A percentile compares a stretch with the other conserved stretches of the same genome.
Conservation (phyloP, 2,329 filamentous ascomycete species). For the Tolypocladium pustulatum region DNA sequence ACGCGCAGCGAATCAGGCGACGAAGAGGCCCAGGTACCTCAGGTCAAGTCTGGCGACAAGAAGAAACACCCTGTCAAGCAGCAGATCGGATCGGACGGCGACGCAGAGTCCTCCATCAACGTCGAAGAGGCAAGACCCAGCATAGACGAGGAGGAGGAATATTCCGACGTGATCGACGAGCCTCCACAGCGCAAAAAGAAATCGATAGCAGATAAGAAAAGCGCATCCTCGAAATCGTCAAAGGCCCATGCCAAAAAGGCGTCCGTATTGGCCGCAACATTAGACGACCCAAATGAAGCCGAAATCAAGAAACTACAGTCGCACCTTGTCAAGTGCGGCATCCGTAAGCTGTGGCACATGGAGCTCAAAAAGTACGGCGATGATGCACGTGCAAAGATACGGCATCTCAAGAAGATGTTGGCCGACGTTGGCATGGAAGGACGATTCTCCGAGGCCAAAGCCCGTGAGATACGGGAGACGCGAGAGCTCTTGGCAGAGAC, state of each 20-base stretch:
- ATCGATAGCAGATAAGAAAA: constrained; percentile 16
- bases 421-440: constrained; percentile 79
- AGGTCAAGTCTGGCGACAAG: constrained; percentile 2
- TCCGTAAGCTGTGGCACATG: constrained; percentile 83
- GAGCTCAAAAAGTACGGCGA: constrained; percentile 68
- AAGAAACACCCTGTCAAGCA: constrained; percentile 5
- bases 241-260: constrained; percentile 21
- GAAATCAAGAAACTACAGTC: constrained; percentile 84
- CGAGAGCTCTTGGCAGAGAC: constrained; percentile 78
- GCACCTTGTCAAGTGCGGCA: constrained; percentile 80
- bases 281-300: constrained; percentile 52
- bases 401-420: constrained; percentile 69
- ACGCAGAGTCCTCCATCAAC: constrained; percentile 7
- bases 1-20: constrained; percentile 5
- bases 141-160: constrained; percentile 26
- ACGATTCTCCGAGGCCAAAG: constrained; percentile 75
- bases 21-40: not conserved
- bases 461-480: constrained; percentile 75
- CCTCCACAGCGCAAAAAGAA: constrained; percentile 45
- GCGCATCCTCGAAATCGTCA: constrained; percentile 14
- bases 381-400: constrained; percentile 68
- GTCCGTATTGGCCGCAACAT: constrained; percentile 2
- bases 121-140: constrained; percentile 10
- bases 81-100: constrained; percentile 7
- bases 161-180: constrained; percentile 60